These are phyloP conservation scores for Colletotrichum sp. DNA, from an alignment of 2,329 filamentous ascomycete species.

Conservation along the genomic window DNA sequence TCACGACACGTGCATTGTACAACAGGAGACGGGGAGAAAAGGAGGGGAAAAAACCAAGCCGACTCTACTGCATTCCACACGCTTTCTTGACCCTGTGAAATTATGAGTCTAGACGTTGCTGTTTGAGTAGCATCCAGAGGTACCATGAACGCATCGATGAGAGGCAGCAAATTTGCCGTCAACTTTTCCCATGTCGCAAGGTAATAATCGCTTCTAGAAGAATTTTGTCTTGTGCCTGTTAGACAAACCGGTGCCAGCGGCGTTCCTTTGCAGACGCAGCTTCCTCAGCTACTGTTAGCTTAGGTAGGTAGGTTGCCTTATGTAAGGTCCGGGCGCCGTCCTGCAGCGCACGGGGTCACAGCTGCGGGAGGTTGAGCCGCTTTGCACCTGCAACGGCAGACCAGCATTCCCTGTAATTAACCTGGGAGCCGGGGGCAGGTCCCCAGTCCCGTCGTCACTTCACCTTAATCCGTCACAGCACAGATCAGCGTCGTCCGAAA, in stretches of 20 bases:
- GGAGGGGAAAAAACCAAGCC: not conserved
- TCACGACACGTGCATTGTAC: conserved; percentile 14
- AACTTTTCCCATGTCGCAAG: not conserved
- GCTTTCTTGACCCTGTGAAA: not conserved
- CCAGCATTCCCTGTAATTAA: conserved; percentile 13
- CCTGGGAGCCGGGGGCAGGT: not conserved
- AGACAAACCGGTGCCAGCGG: not conserved
- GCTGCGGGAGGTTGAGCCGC: conserved; percentile 23
- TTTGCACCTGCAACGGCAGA: conserved; percentile 7
- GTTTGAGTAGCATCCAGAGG: not conserved
- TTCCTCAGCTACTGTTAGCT: not conserved
- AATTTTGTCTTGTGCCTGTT: not conserved
- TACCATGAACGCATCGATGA: not conserved
- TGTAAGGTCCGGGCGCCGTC: conserved; percentile 1
- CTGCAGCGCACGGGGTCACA: conserved; percentile 31
- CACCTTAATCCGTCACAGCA: not conserved
- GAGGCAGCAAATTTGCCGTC: not conserved
- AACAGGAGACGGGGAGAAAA: not conserved
- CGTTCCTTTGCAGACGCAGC: not conserved
- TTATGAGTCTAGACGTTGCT: not conserved
- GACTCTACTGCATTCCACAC: not conserved
- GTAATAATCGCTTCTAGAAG: not conserved
- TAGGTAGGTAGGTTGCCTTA: not conserved
- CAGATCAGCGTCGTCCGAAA: conserved; percentile 16
- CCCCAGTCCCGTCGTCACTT: conserved; percentile 4